A percentile compares a stretch with the other conserved stretches of the same genome.
These are phyloP conservation scores for Cichorium intybus DNA, from an alignment of 140 eudicot genomes.

Conservation along the genomic window DNA sequence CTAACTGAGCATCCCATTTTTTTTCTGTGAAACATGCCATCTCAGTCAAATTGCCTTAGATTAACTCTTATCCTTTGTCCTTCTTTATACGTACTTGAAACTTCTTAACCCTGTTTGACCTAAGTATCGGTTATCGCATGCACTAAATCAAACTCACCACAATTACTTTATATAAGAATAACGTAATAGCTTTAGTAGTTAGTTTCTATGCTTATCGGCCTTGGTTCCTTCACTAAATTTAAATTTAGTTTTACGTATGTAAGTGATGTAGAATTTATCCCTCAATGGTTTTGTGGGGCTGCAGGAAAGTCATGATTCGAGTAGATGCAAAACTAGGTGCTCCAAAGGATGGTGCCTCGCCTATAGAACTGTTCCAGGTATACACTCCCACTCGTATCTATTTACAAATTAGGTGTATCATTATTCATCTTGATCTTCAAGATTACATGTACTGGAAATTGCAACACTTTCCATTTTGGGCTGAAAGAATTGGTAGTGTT, in stretches of 20 bases:
- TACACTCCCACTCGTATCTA: conserved; percentile 2
- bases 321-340: conserved; percentile 93
- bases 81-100: too few species aligned
- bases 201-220: background rate
- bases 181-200: background rate
- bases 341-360: conserved; percentile 83
- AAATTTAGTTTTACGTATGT: background rate
- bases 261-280: background rate
- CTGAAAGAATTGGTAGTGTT: background rate
- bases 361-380: conserved; percentile 90
- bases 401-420: background rate
- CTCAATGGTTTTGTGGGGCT: conserved; percentile 16
- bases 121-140: background rate
- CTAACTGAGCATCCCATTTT: too few species aligned
- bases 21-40: too few species aligned
- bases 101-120: too few species aligned
- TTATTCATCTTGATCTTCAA: background rate
- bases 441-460: background rate
- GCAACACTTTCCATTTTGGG: background rate
- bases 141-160: background rate
- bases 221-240: conserved; percentile 11
- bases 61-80: too few species aligned
- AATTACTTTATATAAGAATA: background rate
- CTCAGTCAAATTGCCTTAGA: background rate
- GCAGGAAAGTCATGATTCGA: conserved; percentile 95